Evolutionary conservation across 495 filamentous ascomycete species (phyloP), one percentile per base, ranked within the genome.

Genomic region (Aspergillus taichungensis): DNA sequence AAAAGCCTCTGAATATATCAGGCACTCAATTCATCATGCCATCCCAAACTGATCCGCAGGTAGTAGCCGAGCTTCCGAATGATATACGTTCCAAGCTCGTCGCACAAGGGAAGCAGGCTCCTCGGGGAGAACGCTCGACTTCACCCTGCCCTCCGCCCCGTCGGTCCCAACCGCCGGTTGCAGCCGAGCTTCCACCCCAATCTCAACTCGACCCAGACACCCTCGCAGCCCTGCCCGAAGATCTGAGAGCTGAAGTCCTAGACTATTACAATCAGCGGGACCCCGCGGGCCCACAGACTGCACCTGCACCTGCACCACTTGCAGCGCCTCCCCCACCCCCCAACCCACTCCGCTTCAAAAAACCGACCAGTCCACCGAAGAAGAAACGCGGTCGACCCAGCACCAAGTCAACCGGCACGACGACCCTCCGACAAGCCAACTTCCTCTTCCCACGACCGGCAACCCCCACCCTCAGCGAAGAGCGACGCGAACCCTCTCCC

Each of bases 11-110:
- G 11, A 94, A 96, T 54, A 79, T 84, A 0, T 63, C 75, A 3
- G 89, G 89, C 0, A 91, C 88, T 8, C 89, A 96, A 59, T 95
- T 95, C 59, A 78, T 95, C 47, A 64, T 96, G 54, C 89, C 89
- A 3, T 80, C 80, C 5, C 83, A 89, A 50, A 68, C 84, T 8
- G 89, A 96, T 55, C 83, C 81, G 0, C 64, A 71, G 29, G 80
- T 90, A 1, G 64, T 92, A 28, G 81, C 80, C 1, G 88, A 92
- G 55, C 74, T 94, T 3, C 87, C 87, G 3, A 69, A 69, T 11
- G 85, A 92, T 51, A 92, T 95, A 47, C 75, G 87, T 47, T 79
- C 79, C 35, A 84, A 79, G 50, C 73, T 94, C n/a, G 62, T 79
- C 30, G 57, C 70, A 6, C 73, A 77, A 49, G 63, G 67, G 29